Evolutionary conservation across 2,329 filamentous ascomycete species (phyloP).

Genomic region (Xylariaceae sp.): DNA sequence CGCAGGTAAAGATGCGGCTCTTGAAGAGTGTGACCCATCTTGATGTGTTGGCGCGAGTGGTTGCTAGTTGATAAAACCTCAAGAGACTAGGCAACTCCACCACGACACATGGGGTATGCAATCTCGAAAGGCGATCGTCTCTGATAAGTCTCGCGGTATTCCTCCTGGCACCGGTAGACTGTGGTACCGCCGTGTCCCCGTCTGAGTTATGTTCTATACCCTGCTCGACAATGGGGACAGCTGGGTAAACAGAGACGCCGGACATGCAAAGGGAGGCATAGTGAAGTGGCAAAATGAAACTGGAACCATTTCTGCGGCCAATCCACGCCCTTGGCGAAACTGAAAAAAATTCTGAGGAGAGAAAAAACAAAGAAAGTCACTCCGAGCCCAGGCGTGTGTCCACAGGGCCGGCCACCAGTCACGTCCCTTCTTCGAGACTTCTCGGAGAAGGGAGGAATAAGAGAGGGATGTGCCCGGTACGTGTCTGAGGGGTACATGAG

Average conservation of each 20-base stretch:
- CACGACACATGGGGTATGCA: conserved; percentile 48
- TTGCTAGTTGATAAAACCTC: conserved; percentile 73
- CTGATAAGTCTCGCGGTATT: conserved; percentile 36
- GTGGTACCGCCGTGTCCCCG: conserved; percentile 25
- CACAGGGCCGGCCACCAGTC: conserved; percentile 23
- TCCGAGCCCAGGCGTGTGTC: conserved; percentile 16
- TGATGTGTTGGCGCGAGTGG: conserved; percentile 89
- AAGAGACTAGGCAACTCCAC: conserved; percentile 61
- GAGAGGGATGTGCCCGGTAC: conserved; percentile 35
- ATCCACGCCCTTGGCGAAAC: conserved; percentile 32
- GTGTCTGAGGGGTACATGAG: conserved; percentile 20
- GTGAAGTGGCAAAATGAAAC: conserved; percentile 41
- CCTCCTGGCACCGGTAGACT: conserved; percentile 27
- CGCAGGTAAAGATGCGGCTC: conserved; percentile 63
- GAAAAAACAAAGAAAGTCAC: conserved; percentile 14
- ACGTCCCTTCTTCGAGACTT: conserved; percentile 13
- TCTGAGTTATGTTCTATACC: conserved; percentile 22
- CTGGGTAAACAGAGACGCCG: conserved; percentile 29
- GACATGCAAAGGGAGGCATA: conserved; percentile 37
- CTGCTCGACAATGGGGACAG: conserved; percentile 27
- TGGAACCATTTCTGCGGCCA: conserved; percentile 35
- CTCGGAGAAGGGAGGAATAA: conserved; percentile 22
- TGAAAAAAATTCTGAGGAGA: conserved; percentile 16
- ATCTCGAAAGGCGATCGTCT: conserved; percentile 44
- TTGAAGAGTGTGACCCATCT: conserved; percentile 63